Evolutionary conservation across 2,329 filamentous ascomycete species (phyloP), one percentile per base, ranked within the genome.

Genomic region (Arachnomyces sp.): DNA sequence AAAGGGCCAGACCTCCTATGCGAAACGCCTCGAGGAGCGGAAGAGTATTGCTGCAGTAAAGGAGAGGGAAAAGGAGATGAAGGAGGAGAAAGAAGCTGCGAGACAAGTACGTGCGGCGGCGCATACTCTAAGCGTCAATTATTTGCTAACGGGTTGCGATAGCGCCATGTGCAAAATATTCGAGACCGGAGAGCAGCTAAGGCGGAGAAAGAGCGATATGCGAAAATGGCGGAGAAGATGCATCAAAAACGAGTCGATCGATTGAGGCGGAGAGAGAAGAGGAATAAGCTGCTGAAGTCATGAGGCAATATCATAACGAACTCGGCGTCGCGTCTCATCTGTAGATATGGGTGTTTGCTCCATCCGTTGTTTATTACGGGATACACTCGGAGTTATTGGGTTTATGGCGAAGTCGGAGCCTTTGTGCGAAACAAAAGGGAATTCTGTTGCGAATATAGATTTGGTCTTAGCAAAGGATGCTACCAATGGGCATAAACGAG

Each of bases 171-270:
- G 40, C 76, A 89, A 56, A 75, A 75, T 8, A 84, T 96, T 58
- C 89, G 84, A 56, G 87, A 94, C 49, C 89, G 83, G 65, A 77
- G 86, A 51, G 82, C 79, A 14, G 84, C 82, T 38, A 96, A 95
- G 74, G 89, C 87, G 55, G 92, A 96, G 71, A 88, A 84, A 65
- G 87, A 89, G 57, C 74, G 90, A 51, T 96, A 90, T 60, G 86
- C 88, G 63, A 86, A 89, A 71, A 78, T 98, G 78, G 90, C 88
- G 14, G 86, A 88, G 68, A 96, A 92, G 71, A 96, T 98, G 92
- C 90, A 96, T 70, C 80, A 78, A 66, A 96, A 94, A 74, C 76
- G 89, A 46, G 82, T 96, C 9, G 92, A 98, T 67, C 78, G 92
- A 53, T 66, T 94, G 64, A 94, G 88, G 80, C 78, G 89, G 59